Percentiles rank a stretch among this genome's conserved stretches.
These are phyloP conservation scores for Diaporthe nobilis DNA, from an alignment of 2,329 filamentous ascomycete genomes.

Conservation along the genomic window DNA sequence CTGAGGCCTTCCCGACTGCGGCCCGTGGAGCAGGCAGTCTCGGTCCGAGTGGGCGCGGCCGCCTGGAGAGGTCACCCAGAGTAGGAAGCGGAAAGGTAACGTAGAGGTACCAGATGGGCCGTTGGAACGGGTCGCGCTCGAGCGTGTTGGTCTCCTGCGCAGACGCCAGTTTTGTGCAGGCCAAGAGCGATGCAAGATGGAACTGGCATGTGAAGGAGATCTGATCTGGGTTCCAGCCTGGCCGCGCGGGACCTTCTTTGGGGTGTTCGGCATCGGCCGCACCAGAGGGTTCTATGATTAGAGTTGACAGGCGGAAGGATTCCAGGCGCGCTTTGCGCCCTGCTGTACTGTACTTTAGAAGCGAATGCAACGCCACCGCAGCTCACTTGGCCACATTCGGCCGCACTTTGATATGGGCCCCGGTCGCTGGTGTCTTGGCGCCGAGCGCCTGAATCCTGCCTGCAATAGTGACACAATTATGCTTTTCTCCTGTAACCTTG, in stretches of 20 bases:
- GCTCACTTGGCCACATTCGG: slow-evolving; percentile 9
- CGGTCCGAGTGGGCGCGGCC: background rate
- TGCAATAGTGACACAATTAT: slow-evolving; percentile 18
- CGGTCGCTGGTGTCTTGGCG: background rate
- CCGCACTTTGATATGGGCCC: background rate
- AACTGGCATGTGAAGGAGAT: slow-evolving; percentile 6
- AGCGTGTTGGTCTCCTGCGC: slow-evolving; percentile 3
- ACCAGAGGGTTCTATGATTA: background rate
- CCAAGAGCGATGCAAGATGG: slow-evolving; percentile 9
- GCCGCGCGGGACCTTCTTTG: background rate
- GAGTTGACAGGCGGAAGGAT: slow-evolving; percentile 26
- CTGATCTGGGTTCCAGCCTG: background rate
- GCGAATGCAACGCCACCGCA: slow-evolving; percentile 22
- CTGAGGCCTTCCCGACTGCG: slow-evolving; percentile 10
- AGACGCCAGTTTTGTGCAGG: background rate
- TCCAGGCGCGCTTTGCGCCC: slow-evolving; percentile 4
- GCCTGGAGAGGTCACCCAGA: background rate
- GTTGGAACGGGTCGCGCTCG: background rate
- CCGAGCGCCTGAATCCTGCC: background rate
- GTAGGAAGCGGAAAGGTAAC: background rate
- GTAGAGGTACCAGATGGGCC: background rate
- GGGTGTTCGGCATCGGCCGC: slow-evolving; percentile 6
- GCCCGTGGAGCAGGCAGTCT: background rate
- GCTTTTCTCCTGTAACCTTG: background rate
- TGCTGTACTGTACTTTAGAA: slow-evolving; percentile 2